These are phyloP conservation scores for Xylaria venustula DNA, from an alignment of 495 filamentous ascomycete species.

Conservation along the genomic window DNA sequence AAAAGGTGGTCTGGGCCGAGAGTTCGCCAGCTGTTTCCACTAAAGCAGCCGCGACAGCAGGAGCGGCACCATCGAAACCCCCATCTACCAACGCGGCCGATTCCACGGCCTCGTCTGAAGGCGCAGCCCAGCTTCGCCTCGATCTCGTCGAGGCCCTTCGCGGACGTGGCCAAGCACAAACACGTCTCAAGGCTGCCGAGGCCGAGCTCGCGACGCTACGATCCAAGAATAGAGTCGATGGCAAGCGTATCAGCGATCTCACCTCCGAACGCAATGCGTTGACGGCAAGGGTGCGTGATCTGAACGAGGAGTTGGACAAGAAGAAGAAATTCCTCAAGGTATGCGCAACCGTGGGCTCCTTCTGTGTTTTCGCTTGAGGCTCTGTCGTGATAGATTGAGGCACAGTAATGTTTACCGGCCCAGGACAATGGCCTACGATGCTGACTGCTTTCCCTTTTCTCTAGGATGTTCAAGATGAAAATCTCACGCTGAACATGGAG, in stretches of 20 bases:
- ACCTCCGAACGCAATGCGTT: slow-evolving; percentile 62
- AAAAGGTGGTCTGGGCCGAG: slow-evolving; percentile 33
- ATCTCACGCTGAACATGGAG: slow-evolving; percentile 79
- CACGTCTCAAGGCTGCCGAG: slow-evolving; percentile 56
- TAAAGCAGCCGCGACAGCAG: neutral
- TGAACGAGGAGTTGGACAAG: slow-evolving; percentile 78
- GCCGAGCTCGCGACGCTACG: slow-evolving; percentile 61
- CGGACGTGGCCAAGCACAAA: slow-evolving; percentile 63
- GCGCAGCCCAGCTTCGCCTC: slow-evolving; percentile 50
- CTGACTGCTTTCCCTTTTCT: slow-evolving; percentile 1
- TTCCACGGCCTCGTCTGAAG: slow-evolving; percentile 25
- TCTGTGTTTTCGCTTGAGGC: neutral
- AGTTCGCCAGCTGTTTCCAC: slow-evolving; percentile 4
- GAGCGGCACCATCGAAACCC: slow-evolving; percentile 11
- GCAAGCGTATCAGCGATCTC: slow-evolving; percentile 58
- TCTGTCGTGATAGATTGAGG: neutral
- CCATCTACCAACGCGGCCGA: slow-evolving; percentile 17
- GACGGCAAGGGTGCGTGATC: slow-evolving; percentile 64
- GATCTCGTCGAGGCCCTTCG: slow-evolving; percentile 76
- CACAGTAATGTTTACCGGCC: neutral
- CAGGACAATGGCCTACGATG: neutral
- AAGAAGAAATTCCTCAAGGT: slow-evolving; percentile 82
- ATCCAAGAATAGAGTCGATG: slow-evolving; percentile 53
- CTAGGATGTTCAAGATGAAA: slow-evolving; percentile 85
- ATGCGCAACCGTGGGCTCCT: slow-evolving; percentile 16